Conservation (phyloP, 768 basidiomycete species). For the Trametopsis cervina region DNA sequence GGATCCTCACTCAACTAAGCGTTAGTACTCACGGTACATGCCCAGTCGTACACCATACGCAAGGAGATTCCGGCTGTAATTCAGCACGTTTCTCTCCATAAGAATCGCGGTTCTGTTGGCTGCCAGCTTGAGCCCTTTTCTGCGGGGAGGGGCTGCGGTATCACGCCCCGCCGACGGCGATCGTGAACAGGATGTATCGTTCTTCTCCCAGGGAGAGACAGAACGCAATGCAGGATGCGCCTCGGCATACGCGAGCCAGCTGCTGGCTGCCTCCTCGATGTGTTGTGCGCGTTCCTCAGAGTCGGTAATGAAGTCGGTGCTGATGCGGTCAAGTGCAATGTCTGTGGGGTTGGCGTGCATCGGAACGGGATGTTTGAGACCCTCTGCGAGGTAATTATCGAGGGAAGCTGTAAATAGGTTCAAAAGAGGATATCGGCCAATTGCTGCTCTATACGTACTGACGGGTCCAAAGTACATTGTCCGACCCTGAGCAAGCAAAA, state of each 20-base stretch:
- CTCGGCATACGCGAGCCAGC: slow-evolving; percentile 7
- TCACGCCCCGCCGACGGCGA: neutral
- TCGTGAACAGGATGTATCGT: slow-evolving; percentile 1
- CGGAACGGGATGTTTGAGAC: slow-evolving; percentile 23
- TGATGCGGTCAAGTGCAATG: slow-evolving; percentile 53
- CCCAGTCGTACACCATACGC: slow-evolving; percentile 50
- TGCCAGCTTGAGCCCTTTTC: neutral
- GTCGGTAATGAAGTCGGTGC: slow-evolving; percentile 33
- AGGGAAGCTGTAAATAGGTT: slow-evolving; percentile 14
- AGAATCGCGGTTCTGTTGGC: slow-evolving; percentile 40
- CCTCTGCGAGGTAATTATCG: slow-evolving; percentile 21
- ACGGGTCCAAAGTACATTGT: slow-evolving; percentile 35
- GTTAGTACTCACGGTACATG: slow-evolving; percentile 40
- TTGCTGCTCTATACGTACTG: slow-evolving; percentile 3
- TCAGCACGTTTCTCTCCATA: slow-evolving; percentile 37
- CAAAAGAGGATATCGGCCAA: slow-evolving; percentile 25
- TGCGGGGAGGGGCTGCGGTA: neutral
- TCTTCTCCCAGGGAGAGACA: neutral
- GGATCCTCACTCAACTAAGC: neutral
- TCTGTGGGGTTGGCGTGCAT: slow-evolving; percentile 46
- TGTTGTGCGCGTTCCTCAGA: slow-evolving; percentile 1
- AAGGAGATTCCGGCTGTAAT: slow-evolving; percentile 47
- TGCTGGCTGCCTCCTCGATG: slow-evolving; percentile 6
- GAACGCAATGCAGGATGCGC: neutral
- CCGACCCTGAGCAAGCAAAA: slow-evolving; percentile 50